Conservation (phyloP, 2,329 filamentous ascomycete species). For the Ilyonectria mors-panacis region DNA sequence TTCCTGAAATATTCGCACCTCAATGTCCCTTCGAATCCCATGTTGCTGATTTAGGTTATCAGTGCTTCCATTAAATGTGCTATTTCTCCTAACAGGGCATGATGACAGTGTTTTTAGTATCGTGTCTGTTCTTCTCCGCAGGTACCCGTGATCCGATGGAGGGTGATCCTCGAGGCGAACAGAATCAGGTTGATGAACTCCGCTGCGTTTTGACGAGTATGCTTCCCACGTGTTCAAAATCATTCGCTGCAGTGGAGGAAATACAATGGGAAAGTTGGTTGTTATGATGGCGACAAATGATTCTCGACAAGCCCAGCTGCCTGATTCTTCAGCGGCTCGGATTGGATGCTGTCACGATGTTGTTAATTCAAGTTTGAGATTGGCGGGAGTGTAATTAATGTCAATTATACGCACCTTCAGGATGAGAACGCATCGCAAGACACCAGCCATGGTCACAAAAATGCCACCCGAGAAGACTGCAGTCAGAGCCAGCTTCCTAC, state of each 20-base stretch:
- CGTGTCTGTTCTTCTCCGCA: too few species aligned
- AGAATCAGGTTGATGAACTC: background rate
- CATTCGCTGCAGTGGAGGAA: conserved; percentile 51
- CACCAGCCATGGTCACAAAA: conserved; percentile 54
- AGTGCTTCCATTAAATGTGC: too few species aligned
- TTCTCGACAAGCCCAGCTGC: conserved; percentile 54
- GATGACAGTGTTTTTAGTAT: too few species aligned
- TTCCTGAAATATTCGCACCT: too few species aligned
- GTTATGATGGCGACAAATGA: conserved; percentile 55
- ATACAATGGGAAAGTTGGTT: conserved; percentile 56
- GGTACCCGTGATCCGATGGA: too few species aligned
- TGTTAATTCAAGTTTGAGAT: background rate
- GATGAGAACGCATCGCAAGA: conserved; percentile 53
- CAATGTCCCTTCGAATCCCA: too few species aligned
- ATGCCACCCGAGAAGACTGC: conserved; percentile 61
- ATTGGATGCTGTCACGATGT: conserved; percentile 34
- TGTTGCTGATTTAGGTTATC: too few species aligned
- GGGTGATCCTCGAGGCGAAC: background rate
- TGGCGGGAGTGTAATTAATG: background rate
- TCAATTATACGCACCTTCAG: conserved; percentile 39
- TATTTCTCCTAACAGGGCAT: too few species aligned
- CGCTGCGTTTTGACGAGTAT: too few species aligned
- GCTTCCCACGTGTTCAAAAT: background rate
- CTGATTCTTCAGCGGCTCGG: conserved; percentile 51
- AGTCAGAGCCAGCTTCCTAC: conserved; percentile 66